Conservation (phyloP, 2,329 filamentous ascomycete genomes). For the Hymenoscyphus fructigenus region DNA sequence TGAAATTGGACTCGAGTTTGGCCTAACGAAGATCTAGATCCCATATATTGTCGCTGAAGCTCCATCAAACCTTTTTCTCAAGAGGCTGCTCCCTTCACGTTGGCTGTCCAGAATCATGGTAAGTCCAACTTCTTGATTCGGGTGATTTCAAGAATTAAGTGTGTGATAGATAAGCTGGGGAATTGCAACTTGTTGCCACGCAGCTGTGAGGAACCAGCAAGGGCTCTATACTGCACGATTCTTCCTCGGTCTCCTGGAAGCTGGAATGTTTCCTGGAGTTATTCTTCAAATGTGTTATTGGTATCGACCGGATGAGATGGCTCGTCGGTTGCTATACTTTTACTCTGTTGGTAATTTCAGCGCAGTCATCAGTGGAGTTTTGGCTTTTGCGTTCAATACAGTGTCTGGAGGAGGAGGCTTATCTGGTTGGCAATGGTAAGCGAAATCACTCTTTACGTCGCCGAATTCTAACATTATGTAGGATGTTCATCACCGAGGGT, state of each 20-base stretch:
- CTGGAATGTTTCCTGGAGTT: constrained; percentile 28
- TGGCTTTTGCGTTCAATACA: not conserved
- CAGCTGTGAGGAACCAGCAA: not conserved
- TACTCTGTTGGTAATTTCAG: constrained; percentile 30
- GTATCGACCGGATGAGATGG: constrained; percentile 50
- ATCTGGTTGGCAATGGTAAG: too few relatives aligned
- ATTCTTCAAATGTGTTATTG: constrained; percentile 47
- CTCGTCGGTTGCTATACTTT: constrained; percentile 46
- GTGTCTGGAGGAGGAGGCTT: too few relatives aligned
- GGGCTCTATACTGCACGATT: not conserved
- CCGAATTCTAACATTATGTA: too few relatives aligned
- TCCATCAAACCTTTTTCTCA: not conserved
- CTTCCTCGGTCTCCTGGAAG: not conserved
- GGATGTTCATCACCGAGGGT: too few relatives aligned
- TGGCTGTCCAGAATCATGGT: not conserved
- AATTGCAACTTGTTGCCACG: not conserved
- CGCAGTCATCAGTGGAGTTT: not conserved
- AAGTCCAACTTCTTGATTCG: not conserved
- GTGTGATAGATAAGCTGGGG: not conserved
- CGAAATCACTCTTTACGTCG: too few relatives aligned
- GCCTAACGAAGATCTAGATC: too few relatives aligned
- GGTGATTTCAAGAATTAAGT: not conserved
- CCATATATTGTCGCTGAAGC: not conserved
- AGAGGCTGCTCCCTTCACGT: not conserved
- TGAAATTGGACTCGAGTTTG: too few relatives aligned